phyloP scores from a whole-genome alignment of 2,329 filamentous ascomycete species.

The Claviceps sorghi region DNA sequence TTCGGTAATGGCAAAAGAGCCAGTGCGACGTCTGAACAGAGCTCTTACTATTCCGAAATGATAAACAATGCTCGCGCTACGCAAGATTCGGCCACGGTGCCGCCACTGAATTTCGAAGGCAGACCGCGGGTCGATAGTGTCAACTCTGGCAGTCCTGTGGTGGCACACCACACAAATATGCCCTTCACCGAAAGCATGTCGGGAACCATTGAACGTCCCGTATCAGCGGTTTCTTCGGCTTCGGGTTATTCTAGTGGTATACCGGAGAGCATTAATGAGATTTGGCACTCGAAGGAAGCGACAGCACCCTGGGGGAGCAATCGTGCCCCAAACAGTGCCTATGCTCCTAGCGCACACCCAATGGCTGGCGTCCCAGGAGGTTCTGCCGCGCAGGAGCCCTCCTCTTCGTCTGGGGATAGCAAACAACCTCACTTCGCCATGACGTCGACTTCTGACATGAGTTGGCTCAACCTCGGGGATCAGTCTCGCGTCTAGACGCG shows the following conservation, averaged over 20 bases:
- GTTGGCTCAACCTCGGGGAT: constrained; percentile 61
- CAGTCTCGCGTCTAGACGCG: constrained; percentile 11
- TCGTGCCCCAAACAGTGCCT: constrained; percentile 37
- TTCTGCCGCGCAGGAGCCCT: constrained; percentile 15
- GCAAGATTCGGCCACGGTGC: constrained; percentile 53
- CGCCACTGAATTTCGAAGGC: constrained; percentile 52
- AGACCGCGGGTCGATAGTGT: constrained; percentile 51
- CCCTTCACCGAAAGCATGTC: constrained; percentile 42
- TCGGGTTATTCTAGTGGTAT: constrained; percentile 50
- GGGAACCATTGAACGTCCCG: constrained; percentile 44
- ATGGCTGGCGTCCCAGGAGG: constrained; percentile 26
- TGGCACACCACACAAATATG: constrained; percentile 43
- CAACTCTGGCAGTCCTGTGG: constrained; percentile 53
- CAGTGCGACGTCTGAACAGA: constrained; percentile 39
- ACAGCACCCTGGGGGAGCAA: constrained; percentile 34
- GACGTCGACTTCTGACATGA: constrained; percentile 51
- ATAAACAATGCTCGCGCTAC: constrained; percentile 29
- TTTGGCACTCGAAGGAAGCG: constrained; percentile 34
- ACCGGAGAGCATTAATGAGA: constrained; percentile 46
- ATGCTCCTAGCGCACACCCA: constrained; percentile 27
- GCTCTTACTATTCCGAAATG: constrained; percentile 39
- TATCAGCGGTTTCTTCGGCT: constrained; percentile 33
- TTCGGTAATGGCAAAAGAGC: constrained; percentile 35
- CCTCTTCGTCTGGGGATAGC: constrained; percentile 23
- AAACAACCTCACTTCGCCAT: constrained; percentile 35